Percentiles rank a stretch among this genome's conserved stretches.
Evolutionary conservation across 1,284 basidiomycete species (phyloP).

Genomic region (Gomphus bonarii): DNA sequence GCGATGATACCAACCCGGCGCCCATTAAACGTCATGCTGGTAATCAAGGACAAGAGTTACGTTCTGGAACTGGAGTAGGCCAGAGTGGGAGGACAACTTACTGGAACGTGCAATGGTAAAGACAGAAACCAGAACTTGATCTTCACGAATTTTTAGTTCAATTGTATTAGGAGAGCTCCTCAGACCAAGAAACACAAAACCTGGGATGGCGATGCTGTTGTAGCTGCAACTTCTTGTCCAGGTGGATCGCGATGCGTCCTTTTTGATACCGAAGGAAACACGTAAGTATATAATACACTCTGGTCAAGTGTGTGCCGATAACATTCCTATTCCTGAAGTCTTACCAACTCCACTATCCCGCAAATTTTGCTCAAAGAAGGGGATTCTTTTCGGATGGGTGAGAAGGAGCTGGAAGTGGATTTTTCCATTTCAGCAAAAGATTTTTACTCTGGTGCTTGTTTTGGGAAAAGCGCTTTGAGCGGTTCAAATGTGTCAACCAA

Average conservation of each 20-base stretch:
- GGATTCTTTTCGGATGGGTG: constrained; percentile 6
- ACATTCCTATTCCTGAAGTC: background rate
- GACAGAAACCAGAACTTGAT: background rate
- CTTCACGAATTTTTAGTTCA: background rate
- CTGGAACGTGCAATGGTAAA: constrained; percentile 11
- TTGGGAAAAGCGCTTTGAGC: background rate
- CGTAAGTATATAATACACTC: background rate
- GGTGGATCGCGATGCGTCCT: constrained; percentile 4
- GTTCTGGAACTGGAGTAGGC: background rate
- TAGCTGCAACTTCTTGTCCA: constrained; percentile 12
- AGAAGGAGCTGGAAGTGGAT: constrained; percentile 9
- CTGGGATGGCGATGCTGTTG: constrained; percentile 66
- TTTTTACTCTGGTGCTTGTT: background rate
- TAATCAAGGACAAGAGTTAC: background rate
- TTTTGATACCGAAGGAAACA: constrained; percentile 4
- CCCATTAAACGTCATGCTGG: background rate
- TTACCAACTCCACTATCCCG: background rate
- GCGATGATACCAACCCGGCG: background rate
- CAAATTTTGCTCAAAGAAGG: constrained; percentile 4
- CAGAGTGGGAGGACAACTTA: background rate
- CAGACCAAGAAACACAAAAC: constrained; percentile 78
- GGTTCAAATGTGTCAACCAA: background rate
- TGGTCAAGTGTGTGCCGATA: background rate
- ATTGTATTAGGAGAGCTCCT: constrained; percentile 53
- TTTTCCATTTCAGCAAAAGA: background rate